These are phyloP conservation scores for Euphrasia confusa DNA, from an alignment of 257 asterid species.

Conservation along the genomic window DNA sequence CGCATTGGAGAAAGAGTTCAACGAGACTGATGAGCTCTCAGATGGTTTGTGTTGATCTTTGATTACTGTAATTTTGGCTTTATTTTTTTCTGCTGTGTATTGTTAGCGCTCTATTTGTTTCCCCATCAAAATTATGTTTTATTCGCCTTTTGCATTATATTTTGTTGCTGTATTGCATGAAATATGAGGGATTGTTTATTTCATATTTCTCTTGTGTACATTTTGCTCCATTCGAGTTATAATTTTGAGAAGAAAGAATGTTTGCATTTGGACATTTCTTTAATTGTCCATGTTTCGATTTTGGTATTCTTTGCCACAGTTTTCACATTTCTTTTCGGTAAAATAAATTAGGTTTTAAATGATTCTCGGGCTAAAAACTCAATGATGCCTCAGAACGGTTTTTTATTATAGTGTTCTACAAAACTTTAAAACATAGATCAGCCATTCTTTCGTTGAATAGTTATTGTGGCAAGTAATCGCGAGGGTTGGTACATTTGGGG, in stretches of 20 bases:
- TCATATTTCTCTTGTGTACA: background rate
- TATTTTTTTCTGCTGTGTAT: constrained; percentile 20
- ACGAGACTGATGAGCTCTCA: constrained; percentile 63
- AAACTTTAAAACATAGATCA: background rate
- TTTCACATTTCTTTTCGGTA: background rate
- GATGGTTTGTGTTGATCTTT: constrained; percentile 46
- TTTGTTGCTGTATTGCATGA: constrained; percentile 19
- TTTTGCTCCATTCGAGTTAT: background rate
- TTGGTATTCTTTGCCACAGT: background rate
- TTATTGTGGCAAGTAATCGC: constrained; percentile 8
- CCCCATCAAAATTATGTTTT: constrained; percentile 1
- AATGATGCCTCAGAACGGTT: background rate
- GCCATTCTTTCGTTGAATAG: background rate
- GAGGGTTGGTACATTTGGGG: background rate
- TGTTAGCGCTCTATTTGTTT: background rate
- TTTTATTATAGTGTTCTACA: background rate
- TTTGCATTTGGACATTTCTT: constrained; percentile 13
- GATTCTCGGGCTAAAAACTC: background rate
- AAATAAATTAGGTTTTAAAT: constrained; percentile 6
- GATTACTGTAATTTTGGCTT: constrained; percentile 19
- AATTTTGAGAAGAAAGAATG: background rate
- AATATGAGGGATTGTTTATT: constrained; percentile 10
- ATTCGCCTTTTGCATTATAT: background rate
- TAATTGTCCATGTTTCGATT: constrained; percentile 7
- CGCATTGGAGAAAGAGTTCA: constrained; percentile 76